phyloP scores from a whole-genome alignment of 305 asterid species.

The Fraxinus latifolia region DNA sequence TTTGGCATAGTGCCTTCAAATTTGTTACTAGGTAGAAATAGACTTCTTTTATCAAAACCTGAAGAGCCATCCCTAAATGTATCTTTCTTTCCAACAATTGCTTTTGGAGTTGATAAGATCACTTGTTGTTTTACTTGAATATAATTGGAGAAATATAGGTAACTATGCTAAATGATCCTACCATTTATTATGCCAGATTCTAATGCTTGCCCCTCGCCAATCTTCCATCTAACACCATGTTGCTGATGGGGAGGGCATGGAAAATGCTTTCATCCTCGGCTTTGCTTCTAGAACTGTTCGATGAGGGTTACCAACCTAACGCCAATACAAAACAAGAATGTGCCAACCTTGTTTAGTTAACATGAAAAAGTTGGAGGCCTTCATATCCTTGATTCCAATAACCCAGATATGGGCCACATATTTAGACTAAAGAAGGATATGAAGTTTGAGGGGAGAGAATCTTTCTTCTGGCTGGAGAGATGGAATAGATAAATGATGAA shows the following conservation, averaged over 20 bases:
- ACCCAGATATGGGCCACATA: neutral
- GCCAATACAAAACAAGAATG: neutral
- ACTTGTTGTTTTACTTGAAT: neutral
- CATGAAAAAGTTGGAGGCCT: neutral
- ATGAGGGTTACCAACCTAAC: neutral
- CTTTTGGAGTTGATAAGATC: neutral
- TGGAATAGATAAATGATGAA: neutral
- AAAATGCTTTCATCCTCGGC: neutral
- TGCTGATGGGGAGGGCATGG: neutral
- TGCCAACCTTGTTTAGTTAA: neutral
- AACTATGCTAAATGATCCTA: neutral
- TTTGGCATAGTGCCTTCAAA: neutral
- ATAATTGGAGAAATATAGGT: neutral
- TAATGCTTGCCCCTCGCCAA: neutral
- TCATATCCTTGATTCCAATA: neutral
- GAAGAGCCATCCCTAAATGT: neutral
- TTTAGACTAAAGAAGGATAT: neutral
- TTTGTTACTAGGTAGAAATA: neutral
- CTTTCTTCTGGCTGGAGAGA: neutral
- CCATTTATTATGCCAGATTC: neutral
- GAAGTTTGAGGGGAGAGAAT: neutral
- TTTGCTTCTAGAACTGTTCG: neutral
- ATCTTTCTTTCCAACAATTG: neutral
- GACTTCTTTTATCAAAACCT: neutral
- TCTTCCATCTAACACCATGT: neutral